Percentiles rank a stretch among this genome's conserved stretches.
These are phyloP conservation scores for Flagelloscypha sp. DNA, from an alignment of 768 basidiomycete genomes.

Conservation along the genomic window DNA sequence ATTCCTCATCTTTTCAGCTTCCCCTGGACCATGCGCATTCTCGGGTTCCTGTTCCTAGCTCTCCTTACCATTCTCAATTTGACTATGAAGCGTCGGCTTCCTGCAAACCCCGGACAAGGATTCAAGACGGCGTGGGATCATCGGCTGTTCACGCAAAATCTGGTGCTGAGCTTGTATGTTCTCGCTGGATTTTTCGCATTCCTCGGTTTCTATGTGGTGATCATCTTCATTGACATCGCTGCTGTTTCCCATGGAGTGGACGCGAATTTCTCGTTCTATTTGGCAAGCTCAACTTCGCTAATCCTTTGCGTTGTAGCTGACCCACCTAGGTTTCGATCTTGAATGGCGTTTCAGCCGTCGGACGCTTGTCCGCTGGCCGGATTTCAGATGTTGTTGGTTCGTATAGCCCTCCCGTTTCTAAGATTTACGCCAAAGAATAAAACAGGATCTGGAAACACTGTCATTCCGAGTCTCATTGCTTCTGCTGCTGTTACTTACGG, in stretches of 20 bases:
- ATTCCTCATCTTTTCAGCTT: no score
- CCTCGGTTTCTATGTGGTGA: constrained; percentile 40
- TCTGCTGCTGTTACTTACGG: constrained; percentile 29
- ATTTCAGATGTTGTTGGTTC: constrained; percentile 31
- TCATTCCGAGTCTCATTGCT: constrained; percentile 29
- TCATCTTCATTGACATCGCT: constrained; percentile 36
- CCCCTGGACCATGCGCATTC: constrained; percentile 41
- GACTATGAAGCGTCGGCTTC: constrained; percentile 29
- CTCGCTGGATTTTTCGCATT: constrained; percentile 28
- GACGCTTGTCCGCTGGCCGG: constrained; percentile 32
- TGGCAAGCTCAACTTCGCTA: no score
- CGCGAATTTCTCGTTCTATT: constrained; percentile 29
- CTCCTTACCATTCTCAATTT: no score
- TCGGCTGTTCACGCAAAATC: no score
- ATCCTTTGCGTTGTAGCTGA: no score
- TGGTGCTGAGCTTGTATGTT: constrained; percentile 30
- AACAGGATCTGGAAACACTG: constrained; percentile 29
- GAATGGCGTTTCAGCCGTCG: constrained; percentile 36
- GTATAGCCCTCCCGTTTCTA: constrained; percentile 3
- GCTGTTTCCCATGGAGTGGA: constrained; percentile 25
- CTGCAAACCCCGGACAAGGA: constrained; percentile 26
- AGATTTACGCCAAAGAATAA: constrained; percentile 5
- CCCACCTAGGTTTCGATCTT: constrained; percentile 40
- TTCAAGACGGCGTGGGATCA: no score
- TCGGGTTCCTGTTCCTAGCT: constrained; percentile 38